Evolutionary conservation across 768 basidiomycete genomes (phyloP).

Genomic region (Leucosporidium yakuticum): DNA sequence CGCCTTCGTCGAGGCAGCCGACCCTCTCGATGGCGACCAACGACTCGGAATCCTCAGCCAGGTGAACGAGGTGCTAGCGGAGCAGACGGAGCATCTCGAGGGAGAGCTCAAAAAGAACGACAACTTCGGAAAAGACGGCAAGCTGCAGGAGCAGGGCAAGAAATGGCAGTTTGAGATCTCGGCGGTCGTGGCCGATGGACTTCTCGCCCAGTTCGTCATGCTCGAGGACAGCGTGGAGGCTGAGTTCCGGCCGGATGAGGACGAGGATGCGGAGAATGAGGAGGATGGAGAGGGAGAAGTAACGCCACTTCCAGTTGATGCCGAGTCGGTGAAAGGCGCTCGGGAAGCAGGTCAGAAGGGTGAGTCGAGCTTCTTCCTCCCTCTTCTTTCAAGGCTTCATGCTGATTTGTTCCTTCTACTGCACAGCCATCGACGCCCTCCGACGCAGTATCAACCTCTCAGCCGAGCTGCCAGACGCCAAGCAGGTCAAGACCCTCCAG

Average conservation of each 20-base stretch:
- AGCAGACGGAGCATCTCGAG: too few relatives aligned
- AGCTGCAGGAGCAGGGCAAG: too few relatives aligned
- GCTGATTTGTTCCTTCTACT: too few relatives aligned
- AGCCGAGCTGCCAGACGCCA: not conserved
- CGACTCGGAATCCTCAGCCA: too few relatives aligned
- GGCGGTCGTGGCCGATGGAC: not conserved
- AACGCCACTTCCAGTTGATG: conserved; percentile 18
- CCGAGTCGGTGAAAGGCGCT: conserved; percentile 15
- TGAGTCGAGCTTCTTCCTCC: conserved; percentile 1
- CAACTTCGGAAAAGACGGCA: too few relatives aligned
- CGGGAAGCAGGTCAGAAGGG: conserved; percentile 18
- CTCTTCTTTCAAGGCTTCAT: too few relatives aligned
- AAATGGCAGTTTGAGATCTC: too few relatives aligned
- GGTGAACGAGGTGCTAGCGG: too few relatives aligned
- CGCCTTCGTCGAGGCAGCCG: too few relatives aligned
- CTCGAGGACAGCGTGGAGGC: conserved; percentile 26
- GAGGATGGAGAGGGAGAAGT: conserved; percentile 16
- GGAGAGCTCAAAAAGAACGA: too few relatives aligned
- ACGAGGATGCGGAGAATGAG: conserved; percentile 8
- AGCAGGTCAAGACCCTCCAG: conserved; percentile 7
- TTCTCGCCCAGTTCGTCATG: conserved; percentile 15
- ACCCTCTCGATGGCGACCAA: too few relatives aligned
- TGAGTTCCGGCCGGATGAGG: conserved; percentile 21
- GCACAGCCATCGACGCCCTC: conserved; percentile 7
- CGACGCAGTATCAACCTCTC: not conserved